Evolutionary conservation across 2,329 filamentous ascomycete genomes (phyloP), one percentile per base, ranked within the genome.

Genomic region (Claviceps fusiformis): DNA sequence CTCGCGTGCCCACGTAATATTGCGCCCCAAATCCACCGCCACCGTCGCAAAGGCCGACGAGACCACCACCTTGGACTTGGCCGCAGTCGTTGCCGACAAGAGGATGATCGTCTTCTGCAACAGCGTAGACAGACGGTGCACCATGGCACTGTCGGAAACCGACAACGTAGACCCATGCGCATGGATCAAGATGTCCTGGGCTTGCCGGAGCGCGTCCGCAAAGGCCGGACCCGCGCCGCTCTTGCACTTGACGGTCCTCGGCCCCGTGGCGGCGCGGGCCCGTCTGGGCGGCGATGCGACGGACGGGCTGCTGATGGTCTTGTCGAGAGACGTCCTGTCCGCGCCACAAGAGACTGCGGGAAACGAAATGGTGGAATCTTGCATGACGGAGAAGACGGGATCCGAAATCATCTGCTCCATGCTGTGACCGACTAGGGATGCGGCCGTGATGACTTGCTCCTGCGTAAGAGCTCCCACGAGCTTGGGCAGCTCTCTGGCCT

Each of bases 331-430:
- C n/a, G 57, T 59, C 57, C 71, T 72, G 39, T 77, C 77, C 31
- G 70, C 62, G 33, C 69, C 66, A 59, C 67, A 64, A 29, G 72
- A 71, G 43, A 92, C 75, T 0, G 88, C 83, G 1, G 91, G 89
- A 57, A 92, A 86, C 0, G 90, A 95, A 31, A 96, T 83, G 0
- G 90, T 95, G 0, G 93, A 96, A 63, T 98, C 93, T 49, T 92
- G 88, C 17, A 97, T 79, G 10, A 92, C 87, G 19, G 89, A 95
- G 67, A 92, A 95, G 3, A 93, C 86, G 3, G 91, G 85, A 68
- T 95, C 88, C 5, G 80, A 78, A 13, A 83, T 79, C 74, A 95
- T 87, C 63, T 85, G 78, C 50, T 85, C 81, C 62, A 86, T 75
- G 58, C 84, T 86, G 66, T 86, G 79, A 17, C 81, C 77, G 57